Base-by-base conservation (phyloP, 225 moss, liverwort and hornwort species). In the Marchantia paleacea region DNA sequence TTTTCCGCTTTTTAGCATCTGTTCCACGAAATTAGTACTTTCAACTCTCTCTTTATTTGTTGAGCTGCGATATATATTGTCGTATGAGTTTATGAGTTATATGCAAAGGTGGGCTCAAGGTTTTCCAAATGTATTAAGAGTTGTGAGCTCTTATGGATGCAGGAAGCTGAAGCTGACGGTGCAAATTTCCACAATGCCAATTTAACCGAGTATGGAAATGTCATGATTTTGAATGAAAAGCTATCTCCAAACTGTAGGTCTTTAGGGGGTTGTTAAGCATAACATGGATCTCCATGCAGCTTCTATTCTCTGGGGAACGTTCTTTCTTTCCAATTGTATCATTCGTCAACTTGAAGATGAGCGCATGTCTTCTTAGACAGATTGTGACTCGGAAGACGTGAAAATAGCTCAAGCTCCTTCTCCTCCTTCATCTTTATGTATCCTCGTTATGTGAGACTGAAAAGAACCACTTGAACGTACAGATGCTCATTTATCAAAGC, bases 161-260 rank as follows among this genome's bases (percentile, higher is more conserved):
- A 89, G 78, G 89, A 84, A 73, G 82, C 90, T 79, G 92, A 95
- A 83, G 95, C 95, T 53, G 91, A 91, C 69, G 95, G 92, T 53
- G 93, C 95, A 57, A 95, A 93, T 87, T 95, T 99, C 53, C 89
- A 99, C 80, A 87, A 94, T 74, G 94, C 97, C 63, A 87, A 90
- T 82, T 78, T 87, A 80, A 82, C 67, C 82, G 87, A 87, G 87
- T 88, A 83, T 75, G 80, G 78, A 74, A 80, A 69, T 79, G 26
- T 73, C 16, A 68, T 55, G 74, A 50, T 74, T 29, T 22, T 74
- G 28, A 28, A 13, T 26, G n/a, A 69, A 51, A 51, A 20, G 18
- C 3, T 72, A 39, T 26, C 13, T 73, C 29, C 11, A 16, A 62
- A 39, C 52, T 12, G 58, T 51, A 51, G 72, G 51, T 24, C 53